Base-by-base conservation (phyloP, 345 rosid species). In the Populus nigra region DNA sequence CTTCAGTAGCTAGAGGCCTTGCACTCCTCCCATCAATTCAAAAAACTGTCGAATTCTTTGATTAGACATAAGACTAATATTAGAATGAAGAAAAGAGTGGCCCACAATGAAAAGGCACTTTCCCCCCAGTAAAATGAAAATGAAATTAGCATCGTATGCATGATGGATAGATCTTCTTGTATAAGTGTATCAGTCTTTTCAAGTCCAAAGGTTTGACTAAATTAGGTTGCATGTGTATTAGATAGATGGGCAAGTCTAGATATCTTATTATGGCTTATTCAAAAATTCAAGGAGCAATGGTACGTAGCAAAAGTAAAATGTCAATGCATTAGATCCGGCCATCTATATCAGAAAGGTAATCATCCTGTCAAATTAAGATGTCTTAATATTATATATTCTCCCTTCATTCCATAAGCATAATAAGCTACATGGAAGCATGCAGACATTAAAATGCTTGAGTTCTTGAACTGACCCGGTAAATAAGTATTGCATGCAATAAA, bases 21-120 rank as follows among this genome's bases (percentile, higher is more conserved):
- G 41, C 47, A 36, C 47, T 47, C 70, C 77, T 47, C 70, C 74
- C 85, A 78, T 78, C 53, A 57, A 29, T 66, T 50, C 71, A 59
- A 66, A 75, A 49, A 36, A 50, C 81, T 75, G 35, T 77, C 76
- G 62, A 55, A 68, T 68, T 77, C 18, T 35, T 36, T 49, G 33
- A 50, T 45, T 55, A 53, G 36, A 55, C 16, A 43, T 17, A 33
- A 69, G 50, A 80, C 33, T 31, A 17, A 71, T 20, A 59, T 22
- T 16, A 29, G 38, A 35, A 5, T 68, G 15, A 74, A n/a, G 38
- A 25, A 45, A 36, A 73, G 61, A 9, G 41, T 8, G 3, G 25
- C 15, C 45, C 17, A 63, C 25, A 53, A 68, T 3, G 6, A 73
- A 25, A 66, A 53, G 55, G 45, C 36, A 41, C 22, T 47, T 29